These are phyloP conservation scores for Pichia paraexigua DNA, from an alignment of 805 yeast species.

Conservation along the genomic window DNA sequence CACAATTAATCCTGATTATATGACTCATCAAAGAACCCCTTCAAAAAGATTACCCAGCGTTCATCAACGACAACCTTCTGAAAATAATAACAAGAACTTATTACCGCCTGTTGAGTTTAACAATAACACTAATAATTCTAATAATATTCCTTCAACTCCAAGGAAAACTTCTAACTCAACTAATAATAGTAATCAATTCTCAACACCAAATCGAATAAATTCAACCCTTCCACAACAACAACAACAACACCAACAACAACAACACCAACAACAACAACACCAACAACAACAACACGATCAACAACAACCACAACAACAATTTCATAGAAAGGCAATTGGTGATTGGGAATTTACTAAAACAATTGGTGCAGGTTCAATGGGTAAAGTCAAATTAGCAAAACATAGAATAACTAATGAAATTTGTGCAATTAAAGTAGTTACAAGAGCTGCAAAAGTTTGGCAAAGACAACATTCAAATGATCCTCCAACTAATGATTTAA, in stretches of 20 bases:
- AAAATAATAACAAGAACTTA: constrained; percentile 6
- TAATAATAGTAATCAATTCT: constrained; percentile 1
- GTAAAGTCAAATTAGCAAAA: constrained; percentile 90
- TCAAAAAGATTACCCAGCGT: constrained; percentile 16
- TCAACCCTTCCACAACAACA: constrained; percentile 5
- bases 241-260: constrained; percentile 6
- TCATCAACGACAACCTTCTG: constrained; percentile 10
- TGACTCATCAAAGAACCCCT: constrained; percentile 14
- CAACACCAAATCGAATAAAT: constrained; percentile 7
- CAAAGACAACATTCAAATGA: constrained; percentile 63
- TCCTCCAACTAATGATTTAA: constrained; percentile 53
- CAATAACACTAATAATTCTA: not conserved
- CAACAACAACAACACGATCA: not conserved
- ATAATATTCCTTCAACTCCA: constrained; percentile 5
- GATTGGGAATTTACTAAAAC: constrained; percentile 96
- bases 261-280: constrained; percentile 1
- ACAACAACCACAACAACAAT: constrained; percentile 22
- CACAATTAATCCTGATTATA: constrained; percentile 16
- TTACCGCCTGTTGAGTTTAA: constrained; percentile 24
- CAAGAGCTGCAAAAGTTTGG: constrained; percentile 75
- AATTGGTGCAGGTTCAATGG: constrained; percentile 98
- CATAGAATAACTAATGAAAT: constrained; percentile 74
- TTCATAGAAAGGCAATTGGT: constrained; percentile 84
- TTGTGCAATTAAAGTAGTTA: constrained; percentile 90
- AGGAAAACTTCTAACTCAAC: constrained; percentile 2